Conservation (phyloP, 1,139 yeast species). For the Yamadazyma oceani region DNA sequence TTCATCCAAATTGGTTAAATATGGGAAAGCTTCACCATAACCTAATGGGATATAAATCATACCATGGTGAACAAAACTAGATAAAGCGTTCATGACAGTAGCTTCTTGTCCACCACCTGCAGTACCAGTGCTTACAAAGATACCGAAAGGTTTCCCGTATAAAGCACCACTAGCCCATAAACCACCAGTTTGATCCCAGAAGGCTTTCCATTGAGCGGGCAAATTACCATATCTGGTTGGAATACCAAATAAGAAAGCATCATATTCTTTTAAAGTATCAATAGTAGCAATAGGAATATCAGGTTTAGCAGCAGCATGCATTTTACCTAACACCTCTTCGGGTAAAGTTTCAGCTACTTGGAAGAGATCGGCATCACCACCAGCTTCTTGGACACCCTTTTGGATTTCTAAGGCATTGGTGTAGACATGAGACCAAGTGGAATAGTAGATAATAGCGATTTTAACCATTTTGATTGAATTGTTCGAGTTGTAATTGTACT, state of each 20-base stretch:
- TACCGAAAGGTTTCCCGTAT: slow-evolving; percentile 47
- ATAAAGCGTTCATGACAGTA: slow-evolving; percentile 37
- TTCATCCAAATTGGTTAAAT: slow-evolving; percentile 35
- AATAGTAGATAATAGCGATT: slow-evolving; percentile 55
- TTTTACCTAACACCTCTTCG: slow-evolving; percentile 34
- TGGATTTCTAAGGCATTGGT: slow-evolving; percentile 46
- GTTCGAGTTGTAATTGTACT: slow-evolving; percentile 12
- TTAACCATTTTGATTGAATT: slow-evolving; percentile 22
- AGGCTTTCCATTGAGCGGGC: slow-evolving; percentile 47
- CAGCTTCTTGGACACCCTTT: slow-evolving; percentile 42
- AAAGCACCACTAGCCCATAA: slow-evolving; percentile 53
- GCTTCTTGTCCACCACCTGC: slow-evolving; percentile 50
- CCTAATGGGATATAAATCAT: slow-evolving; percentile 52
- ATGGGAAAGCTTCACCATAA: slow-evolving; percentile 35
- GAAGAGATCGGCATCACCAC: slow-evolving; percentile 39
- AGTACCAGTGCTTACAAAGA: slow-evolving; percentile 47
- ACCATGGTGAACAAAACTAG: slow-evolving; percentile 50
- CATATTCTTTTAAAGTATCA: slow-evolving; percentile 39
- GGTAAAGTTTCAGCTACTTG: slow-evolving; percentile 52
- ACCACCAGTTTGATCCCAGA: slow-evolving; percentile 48
- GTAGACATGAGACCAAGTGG: slow-evolving; percentile 63
- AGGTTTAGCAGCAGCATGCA: slow-evolving; percentile 46
- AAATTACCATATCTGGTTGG: slow-evolving; percentile 52
- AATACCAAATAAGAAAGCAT: slow-evolving; percentile 49
- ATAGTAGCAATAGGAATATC: slow-evolving; percentile 41